phyloP scores from a whole-genome alignment of 2,329 filamentous ascomycete genomes.

The Ceratocystis lukuohia region DNA sequence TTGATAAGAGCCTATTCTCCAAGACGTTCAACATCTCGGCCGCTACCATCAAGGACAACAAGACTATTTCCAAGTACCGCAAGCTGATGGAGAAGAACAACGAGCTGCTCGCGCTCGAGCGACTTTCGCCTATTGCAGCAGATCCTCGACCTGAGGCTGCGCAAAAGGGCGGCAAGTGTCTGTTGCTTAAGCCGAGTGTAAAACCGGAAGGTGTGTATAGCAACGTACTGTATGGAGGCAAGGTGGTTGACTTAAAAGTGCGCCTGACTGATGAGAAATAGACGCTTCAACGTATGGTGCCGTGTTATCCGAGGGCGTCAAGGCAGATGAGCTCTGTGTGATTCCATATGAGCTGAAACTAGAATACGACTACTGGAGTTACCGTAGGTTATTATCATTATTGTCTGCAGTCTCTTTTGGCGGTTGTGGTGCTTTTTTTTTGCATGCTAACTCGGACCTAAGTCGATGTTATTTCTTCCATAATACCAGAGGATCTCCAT shows the following conservation, averaged over 20 bases:
- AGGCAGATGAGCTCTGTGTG: constrained; percentile 53
- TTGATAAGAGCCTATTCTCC: constrained; percentile 74
- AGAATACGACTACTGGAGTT: constrained; percentile 76
- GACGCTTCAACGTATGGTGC: constrained; percentile 64
- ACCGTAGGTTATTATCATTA: constrained; percentile 39
- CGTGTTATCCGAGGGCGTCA: constrained; percentile 53
- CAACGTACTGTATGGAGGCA: not conserved
- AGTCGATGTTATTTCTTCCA: constrained; percentile 71
- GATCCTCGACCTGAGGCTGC: constrained; percentile 47
- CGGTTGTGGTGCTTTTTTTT: not conserved
- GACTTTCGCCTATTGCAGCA: constrained; percentile 47
- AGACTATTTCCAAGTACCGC: constrained; percentile 59
- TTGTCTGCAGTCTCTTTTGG: not conserved
- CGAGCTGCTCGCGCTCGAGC: constrained; percentile 52
- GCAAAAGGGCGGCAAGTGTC: constrained; percentile 44
- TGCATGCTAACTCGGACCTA: constrained; percentile 20
- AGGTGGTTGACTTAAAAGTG: not conserved
- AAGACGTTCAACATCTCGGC: constrained; percentile 65
- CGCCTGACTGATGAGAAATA: constrained; percentile 28
- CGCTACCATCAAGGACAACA: constrained; percentile 61
- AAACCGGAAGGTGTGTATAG: constrained; percentile 34
- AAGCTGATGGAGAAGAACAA: constrained; percentile 49
- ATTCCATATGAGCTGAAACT: constrained; percentile 63
- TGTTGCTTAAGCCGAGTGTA: constrained; percentile 45
- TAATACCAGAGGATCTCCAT: constrained; percentile 67